phyloP scores from a whole-genome alignment of 768 basidiomycete species.

The Asterophora lycoperdoides region DNA sequence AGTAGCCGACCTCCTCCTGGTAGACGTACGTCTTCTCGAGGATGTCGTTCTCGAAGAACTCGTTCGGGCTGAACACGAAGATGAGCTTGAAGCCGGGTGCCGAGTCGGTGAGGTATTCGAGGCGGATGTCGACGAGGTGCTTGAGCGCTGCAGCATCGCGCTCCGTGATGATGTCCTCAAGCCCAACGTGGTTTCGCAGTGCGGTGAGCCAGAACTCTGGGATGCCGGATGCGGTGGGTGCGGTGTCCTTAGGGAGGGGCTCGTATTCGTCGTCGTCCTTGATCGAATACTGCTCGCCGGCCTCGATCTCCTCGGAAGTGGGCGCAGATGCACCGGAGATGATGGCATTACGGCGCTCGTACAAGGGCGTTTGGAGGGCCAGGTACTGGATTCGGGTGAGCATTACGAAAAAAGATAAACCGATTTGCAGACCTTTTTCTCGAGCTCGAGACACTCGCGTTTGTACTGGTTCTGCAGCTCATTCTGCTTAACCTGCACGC shows the following conservation, averaged over 20 bases:
- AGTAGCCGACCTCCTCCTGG: constrained; percentile 88
- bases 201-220: constrained; percentile 99
- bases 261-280: constrained; percentile 75
- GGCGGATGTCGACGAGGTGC: constrained; percentile 70
- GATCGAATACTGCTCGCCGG: constrained; percentile 65
- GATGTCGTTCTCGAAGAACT: constrained; percentile 80
- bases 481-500: constrained; percentile 87
- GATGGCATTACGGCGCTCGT: constrained; percentile 81
- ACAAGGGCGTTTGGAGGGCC: constrained; percentile 75
- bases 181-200: constrained; percentile 83
- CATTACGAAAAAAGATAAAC: constrained; percentile 7
- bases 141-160: constrained; percentile 87
- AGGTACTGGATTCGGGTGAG: constrained; percentile 50
- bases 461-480: constrained; percentile 93
- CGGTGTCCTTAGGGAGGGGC: constrained; percentile 50
- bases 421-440: constrained; percentile 74
- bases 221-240: constrained; percentile 50
- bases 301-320: constrained; percentile 76
- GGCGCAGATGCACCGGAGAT: constrained; percentile 73
- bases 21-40: constrained; percentile 95
- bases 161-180: constrained; percentile 89
- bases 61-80: constrained; percentile 80
- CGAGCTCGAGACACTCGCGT: constrained; percentile 89
- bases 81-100: constrained; percentile 79
- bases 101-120: constrained; percentile 63